These are phyloP conservation scores for Mycena leptocephala DNA, from an alignment of 768 basidiomycete genomes.

Conservation along the genomic window DNA sequence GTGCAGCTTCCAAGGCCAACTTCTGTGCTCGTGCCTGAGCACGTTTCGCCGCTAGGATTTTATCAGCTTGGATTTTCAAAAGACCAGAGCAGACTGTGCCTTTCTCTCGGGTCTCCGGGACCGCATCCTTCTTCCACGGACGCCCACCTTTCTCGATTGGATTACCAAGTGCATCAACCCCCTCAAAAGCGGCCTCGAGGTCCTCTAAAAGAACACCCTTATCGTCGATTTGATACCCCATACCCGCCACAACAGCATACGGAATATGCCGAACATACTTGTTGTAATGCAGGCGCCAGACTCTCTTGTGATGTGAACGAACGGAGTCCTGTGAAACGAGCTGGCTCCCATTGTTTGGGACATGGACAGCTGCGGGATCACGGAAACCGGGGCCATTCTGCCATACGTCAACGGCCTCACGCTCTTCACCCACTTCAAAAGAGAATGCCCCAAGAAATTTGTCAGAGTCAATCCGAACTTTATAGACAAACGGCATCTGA, in stretches of 20 bases:
- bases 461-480: slow-evolving; percentile 1
- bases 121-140: background rate
- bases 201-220: background rate
- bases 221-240: background rate
- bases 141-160: slow-evolving; percentile 12
- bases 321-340: background rate
- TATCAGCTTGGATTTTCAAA: background rate
- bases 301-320: background rate
- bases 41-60: background rate
- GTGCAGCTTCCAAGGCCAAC: background rate
- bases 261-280: background rate
- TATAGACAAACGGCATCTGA: slow-evolving; percentile 1
- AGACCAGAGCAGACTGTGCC: background rate
- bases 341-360: background rate
- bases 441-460: background rate
- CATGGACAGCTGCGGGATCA: background rate
- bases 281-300: slow-evolving; percentile 12
- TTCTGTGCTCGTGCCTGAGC: background rate
- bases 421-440: background rate
- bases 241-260: background rate
- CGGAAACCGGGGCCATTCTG: slow-evolving; percentile 1
- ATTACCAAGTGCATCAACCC: background rate
- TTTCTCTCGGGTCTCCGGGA: background rate
- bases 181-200: background rate
- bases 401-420: background rate